Conservation (phyloP, 2,329 filamentous ascomycete genomes). For the Didymella pinodella region DNA sequence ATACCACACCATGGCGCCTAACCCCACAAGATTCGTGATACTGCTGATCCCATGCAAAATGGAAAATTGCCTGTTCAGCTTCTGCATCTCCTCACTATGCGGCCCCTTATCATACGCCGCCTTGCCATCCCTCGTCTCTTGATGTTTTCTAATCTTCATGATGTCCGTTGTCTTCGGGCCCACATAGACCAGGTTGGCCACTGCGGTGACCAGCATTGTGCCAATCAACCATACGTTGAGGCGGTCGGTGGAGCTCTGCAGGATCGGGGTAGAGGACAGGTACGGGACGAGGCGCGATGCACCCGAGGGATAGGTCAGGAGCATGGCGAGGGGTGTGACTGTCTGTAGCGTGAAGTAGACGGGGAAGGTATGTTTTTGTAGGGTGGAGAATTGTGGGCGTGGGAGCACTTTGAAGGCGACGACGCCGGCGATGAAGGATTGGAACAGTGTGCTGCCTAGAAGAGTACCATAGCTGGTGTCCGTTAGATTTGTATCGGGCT, state of each 20-base stretch:
- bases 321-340: constrained; percentile 73
- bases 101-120: constrained; percentile 80
- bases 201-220: constrained; percentile 73
- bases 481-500: constrained; percentile 12
- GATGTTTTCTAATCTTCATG: constrained; percentile 78
- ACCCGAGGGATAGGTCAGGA: constrained; percentile 74
- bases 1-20: constrained; percentile 77
- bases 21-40: constrained; percentile 75
- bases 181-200: constrained; percentile 74
- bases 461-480: constrained; percentile 79
- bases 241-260: constrained; percentile 26
- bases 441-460: constrained; percentile 85
- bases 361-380: constrained; percentile 81
- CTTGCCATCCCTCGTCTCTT: constrained; percentile 91
- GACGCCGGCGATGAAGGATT: constrained; percentile 79
- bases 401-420: constrained; percentile 79
- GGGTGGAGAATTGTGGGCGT: constrained; percentile 78
- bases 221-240: constrained; percentile 65
- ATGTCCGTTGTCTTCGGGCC: constrained; percentile 77
- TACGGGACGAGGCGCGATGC: constrained; percentile 14
- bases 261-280: constrained; percentile 16
- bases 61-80: constrained; percentile 65
- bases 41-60: constrained; percentile 83
- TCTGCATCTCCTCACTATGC: constrained; percentile 83
- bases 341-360: constrained; percentile 90